A percentile compares a stretch with the other conserved stretches of the same genome.
Evolutionary conservation across 345 rosid genomes (phyloP).

Genomic region (rapeseed (Brassica napus)): Da-Ae NC_063438.1:25347501-25348000

Average conservation of each 20-base stretch:
- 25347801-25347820: slow-evolving; percentile 23
- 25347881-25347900: slow-evolving; percentile 3
- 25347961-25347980: not conserved
- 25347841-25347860: slow-evolving; percentile 8
- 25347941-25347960: slow-evolving; percentile 6
- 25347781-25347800: slow-evolving; percentile 27
- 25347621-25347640: not conserved
- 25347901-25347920: slow-evolving; percentile 23
- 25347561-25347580: slow-evolving; percentile 17
- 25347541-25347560: slow-evolving; percentile 28
- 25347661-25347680: not conserved
- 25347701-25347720: slow-evolving; percentile 13
- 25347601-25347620: not conserved
- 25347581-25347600: slow-evolving; percentile 30
- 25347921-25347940: slow-evolving; percentile 2
- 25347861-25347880: slow-evolving; percentile 30
- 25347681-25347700: slow-evolving; percentile 5
- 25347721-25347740: slow-evolving; percentile 20
- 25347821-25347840: slow-evolving; percentile 17
- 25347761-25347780: slow-evolving; percentile 18
- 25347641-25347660: not conserved
- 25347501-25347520: slow-evolving; percentile 18
- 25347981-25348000: slow-evolving; percentile 25
- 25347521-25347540: slow-evolving; percentile 17
- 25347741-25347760: slow-evolving; percentile 1